Base-by-base conservation (phyloP, 805 yeast species). In the Starmera pachycereana region DNA sequence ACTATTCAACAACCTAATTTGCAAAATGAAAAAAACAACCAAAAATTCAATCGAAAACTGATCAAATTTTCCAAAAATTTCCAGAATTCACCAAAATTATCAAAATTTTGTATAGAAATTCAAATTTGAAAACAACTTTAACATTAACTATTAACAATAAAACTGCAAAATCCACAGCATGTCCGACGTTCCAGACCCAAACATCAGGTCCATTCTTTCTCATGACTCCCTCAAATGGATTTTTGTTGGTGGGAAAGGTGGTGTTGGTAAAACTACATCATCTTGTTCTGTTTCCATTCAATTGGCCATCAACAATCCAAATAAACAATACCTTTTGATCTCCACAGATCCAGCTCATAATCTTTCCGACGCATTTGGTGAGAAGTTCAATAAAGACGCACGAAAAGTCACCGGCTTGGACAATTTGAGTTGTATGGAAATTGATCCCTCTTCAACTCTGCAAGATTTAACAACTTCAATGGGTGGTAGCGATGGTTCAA, bases 261-360 rank as follows among this genome's bases (percentile, higher is more conserved):
- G 99, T 64, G 99, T 92, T 27, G 99, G 99, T 54, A 92, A 92
- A 61, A 92, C 99, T 47, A 92, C 98, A 22, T 85, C 97, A 4
- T 90, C 97, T 1, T 89, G 96, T 36, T 88, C 97, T 19, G 73
- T 92, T 50, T 95, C 99, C 18, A 81, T 89, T 46, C 97, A 92
- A 64, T 74, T 92, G 60, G 97, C 98, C 13, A 63, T 83, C 45
- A 69, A 73, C 42, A 81, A 94, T 57, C 94, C 95, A 30, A 48
- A 61, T 13, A 89, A 87, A 49, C 81, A 83, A 52, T 94, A 87
- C 51, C 69, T 92, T 45, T 69, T 92, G 52, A 92, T 92, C 53
- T 89, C 96, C 29, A 89, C 97, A 1, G 99, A 92, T 63, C 99
- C 99, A 11, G 99, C 99, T 5, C 99, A 92, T 63, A 92, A 92